Conservation (phyloP, 495 filamentous ascomycete genomes). For the Rhizodiscina lignyota region DNA sequence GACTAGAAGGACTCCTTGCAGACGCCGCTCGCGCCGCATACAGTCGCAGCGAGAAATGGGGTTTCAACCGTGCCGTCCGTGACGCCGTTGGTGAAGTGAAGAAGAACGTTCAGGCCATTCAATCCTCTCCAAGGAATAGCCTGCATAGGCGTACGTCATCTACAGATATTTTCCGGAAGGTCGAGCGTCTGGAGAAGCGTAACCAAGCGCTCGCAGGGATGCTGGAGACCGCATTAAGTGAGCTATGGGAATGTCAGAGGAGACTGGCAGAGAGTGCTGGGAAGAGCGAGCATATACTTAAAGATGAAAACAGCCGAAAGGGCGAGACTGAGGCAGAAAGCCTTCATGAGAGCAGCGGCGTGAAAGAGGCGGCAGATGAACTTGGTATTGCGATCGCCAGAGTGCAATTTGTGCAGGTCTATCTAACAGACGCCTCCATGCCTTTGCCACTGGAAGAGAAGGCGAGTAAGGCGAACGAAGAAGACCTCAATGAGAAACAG, state of each 20-base stretch:
- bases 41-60: slow-evolving; percentile 67
- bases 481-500: too few relatives aligned
- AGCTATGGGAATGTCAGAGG: slow-evolving; percentile 38
- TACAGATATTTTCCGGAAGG: slow-evolving; percentile 11
- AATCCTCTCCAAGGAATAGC: slow-evolving; percentile 15
- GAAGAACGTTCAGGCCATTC: slow-evolving; percentile 51
- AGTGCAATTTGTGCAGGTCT: slow-evolving; percentile 63
- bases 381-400: slow-evolving; percentile 53
- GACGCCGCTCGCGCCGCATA: slow-evolving; percentile 75
- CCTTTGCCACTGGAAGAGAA: too few relatives aligned
- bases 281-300: too few relatives aligned
- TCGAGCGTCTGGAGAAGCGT: slow-evolving; percentile 43
- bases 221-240: slow-evolving; percentile 52
- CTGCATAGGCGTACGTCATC: slow-evolving; percentile 3
- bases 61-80: slow-evolving; percentile 77
- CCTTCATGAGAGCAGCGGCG: background rate
- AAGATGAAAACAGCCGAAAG: slow-evolving; percentile 14
- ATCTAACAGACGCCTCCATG: slow-evolving; percentile 49
- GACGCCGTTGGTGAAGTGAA: slow-evolving; percentile 76
- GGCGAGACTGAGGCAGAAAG: slow-evolving; percentile 9
- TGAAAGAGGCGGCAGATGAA: slow-evolving; percentile 18
- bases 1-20: slow-evolving; percentile 64
- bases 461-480: too few relatives aligned
- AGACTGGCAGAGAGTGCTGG: slow-evolving; percentile 9
- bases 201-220: slow-evolving; percentile 58